These are phyloP conservation scores for Sporothrix protearum DNA, from an alignment of 2,329 filamentous ascomycete genomes.

Conservation along the genomic window DNA sequence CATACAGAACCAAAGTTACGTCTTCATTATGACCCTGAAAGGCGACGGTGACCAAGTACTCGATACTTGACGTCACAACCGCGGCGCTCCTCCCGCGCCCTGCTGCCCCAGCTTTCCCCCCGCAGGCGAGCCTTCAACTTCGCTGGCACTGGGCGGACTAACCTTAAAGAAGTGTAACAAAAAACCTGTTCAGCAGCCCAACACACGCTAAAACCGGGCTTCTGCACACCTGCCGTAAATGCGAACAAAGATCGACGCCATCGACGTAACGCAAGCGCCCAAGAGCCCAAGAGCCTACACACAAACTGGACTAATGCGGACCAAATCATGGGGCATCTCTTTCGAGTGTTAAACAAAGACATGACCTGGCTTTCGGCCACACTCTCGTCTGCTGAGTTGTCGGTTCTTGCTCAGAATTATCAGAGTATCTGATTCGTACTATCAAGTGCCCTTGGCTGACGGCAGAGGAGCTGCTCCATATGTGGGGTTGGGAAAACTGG, in stretches of 20 bases:
- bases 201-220: not conserved
- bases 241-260: not conserved
- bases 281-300: not conserved
- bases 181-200: conserved; percentile 6
- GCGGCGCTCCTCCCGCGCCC: not conserved
- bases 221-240: not conserved
- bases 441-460: no score
- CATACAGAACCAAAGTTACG: not conserved
- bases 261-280: no score
- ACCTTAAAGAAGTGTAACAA: not conserved
- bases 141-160: no score
- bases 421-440: no score
- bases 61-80: conserved; percentile 1
- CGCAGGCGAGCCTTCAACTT: no score
- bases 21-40: not conserved
- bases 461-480: no score
- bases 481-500: no score
- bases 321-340: not conserved
- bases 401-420: not conserved
- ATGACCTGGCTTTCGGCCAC: not conserved
- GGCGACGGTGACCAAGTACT: not conserved
- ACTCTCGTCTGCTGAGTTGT: not conserved
- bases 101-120: not conserved
- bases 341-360: not conserved
- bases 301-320: not conserved